Evolutionary conservation across 75 land plant genomes (phyloP).

Genomic region (Pinus taeda): DNA sequence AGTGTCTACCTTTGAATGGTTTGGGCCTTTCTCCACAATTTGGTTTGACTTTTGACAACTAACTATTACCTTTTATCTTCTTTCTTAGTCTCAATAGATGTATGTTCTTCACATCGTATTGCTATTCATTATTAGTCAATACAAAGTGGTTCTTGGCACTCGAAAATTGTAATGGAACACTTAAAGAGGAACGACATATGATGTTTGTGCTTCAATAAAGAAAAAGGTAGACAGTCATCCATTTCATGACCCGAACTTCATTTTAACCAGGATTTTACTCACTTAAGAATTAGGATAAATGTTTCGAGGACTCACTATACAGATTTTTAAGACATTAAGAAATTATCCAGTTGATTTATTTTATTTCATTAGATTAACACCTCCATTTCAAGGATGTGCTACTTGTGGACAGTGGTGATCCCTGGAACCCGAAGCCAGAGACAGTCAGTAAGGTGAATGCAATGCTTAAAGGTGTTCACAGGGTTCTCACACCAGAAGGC

Average conservation of each 20-base stretch:
- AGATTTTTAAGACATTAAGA: background rate
- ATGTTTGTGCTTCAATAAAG: background rate
- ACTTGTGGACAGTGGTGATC: conserved; percentile 95
- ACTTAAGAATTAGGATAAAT: background rate
- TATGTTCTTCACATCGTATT: background rate
- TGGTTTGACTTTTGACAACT: background rate
- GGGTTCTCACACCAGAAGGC: conserved; percentile 78
- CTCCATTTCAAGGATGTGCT: conserved; percentile 71
- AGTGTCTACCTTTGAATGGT: background rate
- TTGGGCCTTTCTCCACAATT: background rate
- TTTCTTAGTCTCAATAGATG: background rate
- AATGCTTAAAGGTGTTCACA: conserved; percentile 78
- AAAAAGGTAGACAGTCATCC: background rate
- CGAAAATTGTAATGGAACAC: background rate
- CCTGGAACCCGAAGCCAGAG: conserved; percentile 78
- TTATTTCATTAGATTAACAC: no score
- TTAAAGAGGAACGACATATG: background rate
- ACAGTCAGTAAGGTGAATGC: conserved; percentile 54
- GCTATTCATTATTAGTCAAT: background rate
- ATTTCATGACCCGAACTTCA: background rate
- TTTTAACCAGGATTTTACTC: background rate
- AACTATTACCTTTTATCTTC: background rate
- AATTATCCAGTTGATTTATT: no score
- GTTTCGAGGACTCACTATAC: background rate
- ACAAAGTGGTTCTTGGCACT: background rate